These are phyloP conservation scores for Ophiocordyceps unilateralis DNA, from an alignment of 2,329 filamentous ascomycete genomes.

Conservation along the genomic window DNA sequence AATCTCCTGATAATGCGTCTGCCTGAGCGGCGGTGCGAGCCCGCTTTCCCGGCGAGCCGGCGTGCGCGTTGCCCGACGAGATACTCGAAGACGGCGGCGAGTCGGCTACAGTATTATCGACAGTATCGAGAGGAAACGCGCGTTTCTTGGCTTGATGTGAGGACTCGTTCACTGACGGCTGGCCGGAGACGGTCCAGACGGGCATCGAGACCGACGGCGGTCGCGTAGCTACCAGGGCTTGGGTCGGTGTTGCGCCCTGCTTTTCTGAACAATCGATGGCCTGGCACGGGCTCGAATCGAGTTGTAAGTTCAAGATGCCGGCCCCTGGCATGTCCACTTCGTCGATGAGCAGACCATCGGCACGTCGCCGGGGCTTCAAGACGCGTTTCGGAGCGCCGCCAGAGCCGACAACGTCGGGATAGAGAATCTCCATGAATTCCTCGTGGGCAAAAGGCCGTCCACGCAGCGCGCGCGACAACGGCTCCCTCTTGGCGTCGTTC, in stretches of 20 bases:
- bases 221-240: too few relatives aligned
- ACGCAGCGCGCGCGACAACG: constrained; percentile 36
- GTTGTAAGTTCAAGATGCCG: constrained; percentile 26
- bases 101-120: constrained; percentile 6
- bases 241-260: constrained; percentile 9
- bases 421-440: constrained; percentile 42
- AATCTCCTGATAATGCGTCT: neutral
- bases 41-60: constrained; percentile 15
- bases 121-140: constrained; percentile 10
- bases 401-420: constrained; percentile 41
- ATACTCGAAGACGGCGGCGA: constrained; percentile 12
- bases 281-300: constrained; percentile 13
- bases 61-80: constrained; percentile 13
- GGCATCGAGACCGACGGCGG: constrained; percentile 18
- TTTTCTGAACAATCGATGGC: constrained; percentile 10
- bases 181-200: constrained; percentile 17
- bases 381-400: constrained; percentile 41
- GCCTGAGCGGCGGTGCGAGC: constrained; percentile 14
- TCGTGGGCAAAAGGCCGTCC: constrained; percentile 43
- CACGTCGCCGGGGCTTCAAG: constrained; percentile 34
- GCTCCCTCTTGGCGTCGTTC: constrained; percentile 29
- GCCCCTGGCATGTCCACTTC: constrained; percentile 31
- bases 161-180: constrained; percentile 32
- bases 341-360: constrained; percentile 26
- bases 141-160: constrained; percentile 26